A percentile compares a stretch with the other conserved stretches of the same genome.
Conservation (phyloP, 2,329 filamentous ascomycete genomes). For the Ambrosiella cleistominuta region DNA sequence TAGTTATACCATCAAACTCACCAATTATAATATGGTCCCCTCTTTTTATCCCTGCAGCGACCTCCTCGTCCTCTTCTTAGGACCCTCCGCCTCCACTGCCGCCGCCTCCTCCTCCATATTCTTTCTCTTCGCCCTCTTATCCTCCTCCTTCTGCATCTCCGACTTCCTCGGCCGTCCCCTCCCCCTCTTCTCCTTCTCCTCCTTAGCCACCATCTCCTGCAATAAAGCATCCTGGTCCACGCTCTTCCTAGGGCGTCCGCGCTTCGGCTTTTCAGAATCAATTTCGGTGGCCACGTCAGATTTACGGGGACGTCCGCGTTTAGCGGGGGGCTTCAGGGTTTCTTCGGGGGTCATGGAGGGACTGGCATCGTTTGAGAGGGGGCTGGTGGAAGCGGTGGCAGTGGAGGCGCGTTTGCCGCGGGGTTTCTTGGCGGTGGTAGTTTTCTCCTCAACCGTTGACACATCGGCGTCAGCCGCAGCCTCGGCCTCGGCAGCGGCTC, state of each 20-base stretch:
- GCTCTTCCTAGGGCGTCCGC: conserved; percentile 9
- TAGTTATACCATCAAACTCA: not conserved
- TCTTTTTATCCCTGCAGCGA: not conserved
- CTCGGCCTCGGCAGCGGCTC: not conserved
- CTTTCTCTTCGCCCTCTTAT: conserved; percentile 8
- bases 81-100: not conserved
- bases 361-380: not conserved
- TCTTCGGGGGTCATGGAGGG: not conserved
- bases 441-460: not conserved
- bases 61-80: conserved; percentile 6
- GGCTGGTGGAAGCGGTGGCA: not conserved
- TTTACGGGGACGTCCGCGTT: conserved; percentile 1
- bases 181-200: not conserved
- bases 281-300: not conserved
- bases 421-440: not conserved
- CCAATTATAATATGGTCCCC: not conserved
- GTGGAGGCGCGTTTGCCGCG: not conserved
- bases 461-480: not conserved
- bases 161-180: conserved; percentile 4
- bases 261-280: not conserved
- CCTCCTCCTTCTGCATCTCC: not conserved
- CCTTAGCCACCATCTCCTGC: not conserved
- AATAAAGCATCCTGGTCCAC: not conserved
- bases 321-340: not conserved
- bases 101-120: not conserved